Conservation (phyloP, 2,329 filamentous ascomycete species). For the Fusarium anthophilum region DNA sequence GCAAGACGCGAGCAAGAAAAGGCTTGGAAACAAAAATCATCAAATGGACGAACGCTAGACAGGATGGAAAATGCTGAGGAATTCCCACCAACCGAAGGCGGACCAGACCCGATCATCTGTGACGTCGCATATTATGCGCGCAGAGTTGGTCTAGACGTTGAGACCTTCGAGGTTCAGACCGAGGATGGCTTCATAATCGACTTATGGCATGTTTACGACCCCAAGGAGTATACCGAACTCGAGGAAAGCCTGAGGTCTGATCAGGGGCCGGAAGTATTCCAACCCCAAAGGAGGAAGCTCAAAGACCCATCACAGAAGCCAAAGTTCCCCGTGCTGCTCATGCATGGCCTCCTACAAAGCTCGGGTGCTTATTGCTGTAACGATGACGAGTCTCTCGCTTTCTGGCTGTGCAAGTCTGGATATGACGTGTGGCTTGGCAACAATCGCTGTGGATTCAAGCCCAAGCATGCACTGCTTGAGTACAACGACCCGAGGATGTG, state of each 20-base stretch:
- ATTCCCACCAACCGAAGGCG: conserved; percentile 82
- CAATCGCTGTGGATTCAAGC: conserved; percentile 87
- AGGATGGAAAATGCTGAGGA: conserved; percentile 58
- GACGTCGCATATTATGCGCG: conserved; percentile 88
- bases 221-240: conserved; percentile 71
- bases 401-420: conserved; percentile 89
- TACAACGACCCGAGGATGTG: conserved; percentile 90
- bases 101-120: conserved; percentile 79
- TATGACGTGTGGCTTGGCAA: conserved; percentile 97
- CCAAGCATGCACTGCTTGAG: conserved; percentile 76
- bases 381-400: conserved; percentile 88
- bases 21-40: conserved; percentile 66
- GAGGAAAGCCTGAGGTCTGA: conserved; percentile 61
- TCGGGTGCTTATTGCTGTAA: conserved; percentile 90
- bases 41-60: conserved; percentile 52
- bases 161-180: conserved; percentile 85
- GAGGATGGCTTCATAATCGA: conserved; percentile 93
- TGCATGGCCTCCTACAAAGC: conserved; percentile 89
- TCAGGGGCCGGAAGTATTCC: conserved; percentile 69
- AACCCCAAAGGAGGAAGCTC: conserved; percentile 49
- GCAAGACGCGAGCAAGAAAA: conserved; percentile 66
- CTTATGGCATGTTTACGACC: conserved; percentile 90
- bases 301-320: conserved; percentile 52
- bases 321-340: conserved; percentile 84
- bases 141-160: conserved; percentile 85